A percentile compares a stretch with the other conserved stretches of the same genome.
Conservation (phyloP, 2,329 filamentous ascomycete species). For the Aphanocladium album region DNA sequence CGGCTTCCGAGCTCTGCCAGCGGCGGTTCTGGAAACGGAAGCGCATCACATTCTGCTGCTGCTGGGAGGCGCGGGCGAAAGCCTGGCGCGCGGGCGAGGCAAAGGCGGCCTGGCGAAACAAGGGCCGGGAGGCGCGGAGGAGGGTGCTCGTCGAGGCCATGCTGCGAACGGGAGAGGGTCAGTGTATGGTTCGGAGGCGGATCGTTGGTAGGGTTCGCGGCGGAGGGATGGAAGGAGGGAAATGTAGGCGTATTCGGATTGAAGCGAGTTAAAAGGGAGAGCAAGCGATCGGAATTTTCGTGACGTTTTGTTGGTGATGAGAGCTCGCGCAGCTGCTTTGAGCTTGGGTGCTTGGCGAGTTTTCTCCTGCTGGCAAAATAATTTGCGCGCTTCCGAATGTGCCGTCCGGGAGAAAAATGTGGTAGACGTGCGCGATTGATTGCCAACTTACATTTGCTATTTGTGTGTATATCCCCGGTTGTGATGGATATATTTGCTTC, state of each 20-base stretch:
- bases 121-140: constrained; percentile 51
- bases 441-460: not conserved
- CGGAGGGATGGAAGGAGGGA: not conserved
- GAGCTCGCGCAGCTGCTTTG: no score
- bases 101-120: constrained; percentile 51
- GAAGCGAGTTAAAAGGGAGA: no score
- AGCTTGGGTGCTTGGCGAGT: not conserved
- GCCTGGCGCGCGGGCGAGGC: constrained; percentile 49
- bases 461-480: not conserved
- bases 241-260: no score
- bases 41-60: constrained; percentile 39
- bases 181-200: not conserved
- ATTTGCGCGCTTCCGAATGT: no score
- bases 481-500: not conserved
- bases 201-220: not conserved
- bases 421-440: not conserved
- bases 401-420: not conserved
- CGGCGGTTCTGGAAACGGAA: constrained; percentile 48
- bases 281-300: not conserved
- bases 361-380: no score
- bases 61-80: constrained; percentile 38
- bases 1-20: constrained; percentile 64
- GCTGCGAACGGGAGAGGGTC: not conserved
- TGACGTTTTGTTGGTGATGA: not conserved
- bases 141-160: constrained; percentile 46